These are phyloP conservation scores for Candida oleophila DNA, from an alignment of 805 yeast genomes.

Conservation along the genomic window DNA sequence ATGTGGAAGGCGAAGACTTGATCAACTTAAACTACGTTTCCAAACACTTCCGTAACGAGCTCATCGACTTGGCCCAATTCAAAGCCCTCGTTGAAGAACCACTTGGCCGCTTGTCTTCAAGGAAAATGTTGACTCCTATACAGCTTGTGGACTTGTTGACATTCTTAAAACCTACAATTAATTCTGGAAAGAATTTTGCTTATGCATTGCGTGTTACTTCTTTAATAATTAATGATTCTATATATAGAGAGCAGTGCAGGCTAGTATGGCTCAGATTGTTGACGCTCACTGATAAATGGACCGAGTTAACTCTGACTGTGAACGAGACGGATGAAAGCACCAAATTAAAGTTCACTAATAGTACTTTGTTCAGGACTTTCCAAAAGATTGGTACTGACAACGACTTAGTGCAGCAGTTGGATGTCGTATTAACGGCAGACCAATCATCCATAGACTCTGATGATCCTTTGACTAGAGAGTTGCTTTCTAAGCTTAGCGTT, in stretches of 20 bases:
- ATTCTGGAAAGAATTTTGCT: conserved; percentile 20
- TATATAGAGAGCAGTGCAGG: conserved; percentile 19
- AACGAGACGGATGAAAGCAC: conserved; percentile 42
- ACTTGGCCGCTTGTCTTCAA: conserved; percentile 29
- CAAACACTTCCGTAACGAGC: conserved; percentile 16
- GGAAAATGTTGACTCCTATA: conserved; percentile 37
- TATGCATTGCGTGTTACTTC: conserved; percentile 54
- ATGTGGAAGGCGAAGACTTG: conserved; percentile 5
- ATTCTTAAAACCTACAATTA: conserved; percentile 33
- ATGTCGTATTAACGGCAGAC: conserved; percentile 12
- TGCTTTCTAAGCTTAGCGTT: conserved; percentile 6
- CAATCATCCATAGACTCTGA: conserved; percentile 7
- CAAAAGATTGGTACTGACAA: conserved; percentile 19
- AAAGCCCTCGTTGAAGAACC: conserved; percentile 18
- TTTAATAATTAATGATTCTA: conserved; percentile 27
- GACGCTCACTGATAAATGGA: conserved; percentile 51
- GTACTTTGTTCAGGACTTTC: conserved; percentile 46
- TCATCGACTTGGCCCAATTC: conserved; percentile 10
- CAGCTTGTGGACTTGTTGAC: conserved; percentile 56
- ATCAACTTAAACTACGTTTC: conserved; percentile 13
- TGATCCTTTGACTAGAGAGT: conserved; percentile 9
- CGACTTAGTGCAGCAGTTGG: conserved; percentile 12
- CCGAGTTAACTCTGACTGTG: conserved; percentile 30
- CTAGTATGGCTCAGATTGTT: conserved; percentile 62
- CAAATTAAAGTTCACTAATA: conserved; percentile 37